Evolutionary conservation across 306 rosid genomes (phyloP).

Genomic region (Cucurbita maxima): DNA sequence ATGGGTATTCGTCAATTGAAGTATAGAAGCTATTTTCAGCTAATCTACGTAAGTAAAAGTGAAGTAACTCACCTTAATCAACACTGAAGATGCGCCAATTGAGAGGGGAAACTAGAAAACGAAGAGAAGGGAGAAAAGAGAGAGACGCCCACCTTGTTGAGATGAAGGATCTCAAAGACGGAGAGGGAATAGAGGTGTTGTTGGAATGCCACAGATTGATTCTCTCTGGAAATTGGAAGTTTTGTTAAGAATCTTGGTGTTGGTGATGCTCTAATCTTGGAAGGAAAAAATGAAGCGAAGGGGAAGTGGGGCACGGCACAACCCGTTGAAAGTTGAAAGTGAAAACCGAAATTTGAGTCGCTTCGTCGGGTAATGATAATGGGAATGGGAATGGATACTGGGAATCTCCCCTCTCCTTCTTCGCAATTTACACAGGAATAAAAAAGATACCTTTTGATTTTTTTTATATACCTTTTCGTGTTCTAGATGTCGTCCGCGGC

Average conservation of each 20-base stretch:
- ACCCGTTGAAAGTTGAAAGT: background rate
- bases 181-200: slow-evolving; percentile 12
- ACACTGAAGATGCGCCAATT: background rate
- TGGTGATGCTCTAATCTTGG: background rate
- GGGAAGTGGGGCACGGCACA: background rate
- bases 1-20: slow-evolving; percentile 13
- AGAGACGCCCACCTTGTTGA: background rate
- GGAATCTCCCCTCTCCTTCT: background rate
- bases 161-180: slow-evolving; percentile 4
- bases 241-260: background rate
- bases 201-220: slow-evolving; percentile 27
- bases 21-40: background rate
- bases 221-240: slow-evolving; percentile 7
- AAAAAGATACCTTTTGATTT: background rate
- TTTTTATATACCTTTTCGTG: background rate
- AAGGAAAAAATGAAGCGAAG: background rate
- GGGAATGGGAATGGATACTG: background rate
- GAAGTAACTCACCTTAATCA: slow-evolving; percentile 9
- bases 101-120: background rate
- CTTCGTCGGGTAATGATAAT: background rate
- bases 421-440: background rate
- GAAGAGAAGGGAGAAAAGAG: background rate
- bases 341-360: background rate
- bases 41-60: background rate
- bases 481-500: background rate